Evolutionary conservation across 305 asterid species (phyloP), one percentile per base, ranked within the genome.

Genomic region (Fraxinus dipetala): DNA sequence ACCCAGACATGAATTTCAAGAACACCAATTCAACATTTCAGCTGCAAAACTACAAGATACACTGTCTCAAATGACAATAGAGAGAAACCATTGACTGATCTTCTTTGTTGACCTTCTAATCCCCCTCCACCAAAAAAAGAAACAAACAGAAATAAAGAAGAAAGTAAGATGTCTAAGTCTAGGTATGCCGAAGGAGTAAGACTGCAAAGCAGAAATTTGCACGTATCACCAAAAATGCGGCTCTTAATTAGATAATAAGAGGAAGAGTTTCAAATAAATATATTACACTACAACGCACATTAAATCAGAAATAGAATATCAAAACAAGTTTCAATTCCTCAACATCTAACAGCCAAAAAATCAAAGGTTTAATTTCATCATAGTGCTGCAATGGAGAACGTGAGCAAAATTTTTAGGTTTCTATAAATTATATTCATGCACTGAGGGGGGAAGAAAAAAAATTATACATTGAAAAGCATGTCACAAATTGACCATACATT

Each of bases 331-430:
- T 51, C 61, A 16, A 16, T 16, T 51, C 22, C 8, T 51, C 22
- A 22, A 70, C 40, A 70, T 32, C 78, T 16, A 75, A 32, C 48
- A 16, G 61, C 70, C 51, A 63, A 31, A 65, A 51, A 51, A 40
- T 24, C 80, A 20, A 75, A 13, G 34, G 24, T 54, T 45, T 32
- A 83, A 83, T 45, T 32, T 35, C 35, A 32, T 65, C 85, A 63
- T 51, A 51, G 22, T 51, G 1, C 8, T 16, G 61, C 22, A 51
- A 3, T 51, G 8, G 22, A 51, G 8, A 4, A 4, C 6, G 0
- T 0, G 6, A 63, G 72, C 22, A 51, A 59, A 5, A 61, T 2
- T 20, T 40, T 22, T 61, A 8, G 4, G 70, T 28, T 61, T 61
- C 70, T 61, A 14, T 48, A 61, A 20, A 24, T 20, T 61, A 80